Base-by-base conservation (phyloP, 345 rosid genomes). In the Eucalyptus rudis region DNA sequence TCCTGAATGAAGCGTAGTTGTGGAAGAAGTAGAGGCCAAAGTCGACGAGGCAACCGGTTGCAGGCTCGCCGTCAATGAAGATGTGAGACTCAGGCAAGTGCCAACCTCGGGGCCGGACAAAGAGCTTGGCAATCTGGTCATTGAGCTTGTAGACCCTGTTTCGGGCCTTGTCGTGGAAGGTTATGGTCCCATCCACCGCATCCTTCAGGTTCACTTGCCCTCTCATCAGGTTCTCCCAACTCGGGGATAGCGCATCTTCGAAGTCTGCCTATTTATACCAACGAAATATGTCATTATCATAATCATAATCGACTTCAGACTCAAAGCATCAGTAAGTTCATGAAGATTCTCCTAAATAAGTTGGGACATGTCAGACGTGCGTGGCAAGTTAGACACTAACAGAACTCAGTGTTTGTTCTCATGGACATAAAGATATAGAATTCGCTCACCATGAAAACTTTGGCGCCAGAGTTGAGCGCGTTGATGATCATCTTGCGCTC, bases 401-500 rank as follows among this genome's bases (percentile, higher is more conserved):
- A 29, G 6, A 62, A 12, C 68, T 8, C 8, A 27, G 71, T 13
- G 71, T 62, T 29, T 62, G 71, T 62, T 29, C 36, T 62, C 71
- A 62, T 29, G 45, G 45, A 36, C 25, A 10, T 20, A 7, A 36
- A 76, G 47, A 36, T 36, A 45, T 4, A 87, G 44, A 11, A 22
- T 10, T 29, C 49, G 87, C 90, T 94, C 31, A 96, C 98, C 99
- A 96, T 98, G 92, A 98, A 98, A 89, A 98, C 99, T 94, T 96
- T 95, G 88, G 99, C 99, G 13, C 97, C 98, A 25, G 99, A 96
- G 91, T 98, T 98, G 87, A 98, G 96, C 40, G 99, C 99, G 87
- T 98, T 98, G 90, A 97, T 97, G 94, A 98, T 90, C 98, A 98
- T 98, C 91, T 98, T 98, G 93, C 99, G 92, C 93, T 96, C 99